Percentiles rank a stretch among this genome's conserved stretches.
These are phyloP conservation scores for Knoxdaviesia proteae DNA, from an alignment of 2,329 filamentous ascomycete species.

Conservation along the genomic window DNA sequence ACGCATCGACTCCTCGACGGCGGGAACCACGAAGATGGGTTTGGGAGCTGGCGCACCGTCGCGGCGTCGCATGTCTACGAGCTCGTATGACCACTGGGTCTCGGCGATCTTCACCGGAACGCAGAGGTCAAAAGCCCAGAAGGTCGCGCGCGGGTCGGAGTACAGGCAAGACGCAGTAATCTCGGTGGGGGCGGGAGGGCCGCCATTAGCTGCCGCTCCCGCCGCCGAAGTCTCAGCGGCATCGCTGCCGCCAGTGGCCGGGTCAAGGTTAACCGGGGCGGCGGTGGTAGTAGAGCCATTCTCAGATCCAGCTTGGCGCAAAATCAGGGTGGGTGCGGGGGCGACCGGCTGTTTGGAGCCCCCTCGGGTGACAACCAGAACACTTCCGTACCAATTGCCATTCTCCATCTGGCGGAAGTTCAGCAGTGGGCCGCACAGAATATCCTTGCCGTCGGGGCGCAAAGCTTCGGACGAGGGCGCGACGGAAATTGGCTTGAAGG, in stretches of 20 bases:
- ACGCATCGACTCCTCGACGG: conserved; percentile 71
- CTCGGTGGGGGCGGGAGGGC: conserved; percentile 1
- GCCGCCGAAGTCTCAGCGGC: conserved; percentile 1
- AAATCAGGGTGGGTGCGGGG: conserved; percentile 33
- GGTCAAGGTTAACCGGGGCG: conserved; percentile 4
- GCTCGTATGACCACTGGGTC: conserved; percentile 57
- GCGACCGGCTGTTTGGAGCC: conserved; percentile 35
- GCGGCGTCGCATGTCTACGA: conserved; percentile 42
- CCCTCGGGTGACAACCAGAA: conserved; percentile 61
- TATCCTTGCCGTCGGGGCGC: conserved; percentile 28
- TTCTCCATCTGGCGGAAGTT: conserved; percentile 63
- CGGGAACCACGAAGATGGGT: conserved; percentile 58
- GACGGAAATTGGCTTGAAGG: conserved; percentile 18
- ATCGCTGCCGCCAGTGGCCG: conserved; percentile 2
- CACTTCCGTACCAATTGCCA: conserved; percentile 62
- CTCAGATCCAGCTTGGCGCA: conserved; percentile 21
- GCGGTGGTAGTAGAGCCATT: background rate
- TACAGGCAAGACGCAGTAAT: conserved; percentile 38
- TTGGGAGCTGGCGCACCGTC: conserved; percentile 8
- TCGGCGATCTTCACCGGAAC: conserved; percentile 54
- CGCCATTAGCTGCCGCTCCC: conserved; percentile 1
- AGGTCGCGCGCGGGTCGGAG: conserved; percentile 52
- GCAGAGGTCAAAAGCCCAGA: conserved; percentile 77
- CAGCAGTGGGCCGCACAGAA: conserved; percentile 52
- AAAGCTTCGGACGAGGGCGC: conserved; percentile 13